Base-by-base conservation (phyloP, 2,329 filamentous ascomycete genomes). In the Aspergillus chevalieri region DNA sequence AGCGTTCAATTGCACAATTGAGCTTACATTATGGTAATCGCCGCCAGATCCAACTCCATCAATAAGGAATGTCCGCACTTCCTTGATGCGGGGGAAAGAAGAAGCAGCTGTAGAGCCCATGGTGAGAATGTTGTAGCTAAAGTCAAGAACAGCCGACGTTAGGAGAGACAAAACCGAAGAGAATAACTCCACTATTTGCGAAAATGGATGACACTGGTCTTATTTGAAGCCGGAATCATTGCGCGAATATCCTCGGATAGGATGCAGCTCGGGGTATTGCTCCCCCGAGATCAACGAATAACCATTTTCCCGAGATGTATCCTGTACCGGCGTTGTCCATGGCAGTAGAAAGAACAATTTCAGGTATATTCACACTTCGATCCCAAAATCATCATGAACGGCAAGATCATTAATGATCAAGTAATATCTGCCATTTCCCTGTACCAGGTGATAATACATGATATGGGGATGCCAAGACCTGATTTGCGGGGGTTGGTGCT, bases 1-100 rank as follows among this genome's bases (percentile, higher is more conserved):
- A 4, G 14, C 24, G 17, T 15, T 15, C 14, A 24, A 36, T 12
- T 12, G 17, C 39, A 28, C 17, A 14, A 9, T 10, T 30, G 3
- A 22, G 56, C 89, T 80, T 62, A 95, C 91, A 78, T 96, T 95
- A 78, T 96, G 91, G 69, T 96, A 96, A 49, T 75, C 73, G 48
- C 73, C 73, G 39, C 73, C 73, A 19, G 72, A 74, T 41, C 73
- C 73, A 4, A 75, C 72, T 33, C 73, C 73, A 47, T 73, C 67
- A 42, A 74, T 71, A 47, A 75, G 56, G 59, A 73, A 75, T 17
- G 73, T 74, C 47, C 71, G 71, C 46, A 75, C 64, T 49, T 68
- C 63, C 54, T 73, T 74, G 52, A 75, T 75, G 51, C 62, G 65
- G 52, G 73, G 73, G 50, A 75, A 75, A 33, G 61, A 53, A 7